Percentiles rank a stretch among this genome's conserved stretches.
These are phyloP conservation scores for Mrakia blollopis DNA, from an alignment of 768 basidiomycete genomes.

Conservation along the genomic window DNA sequence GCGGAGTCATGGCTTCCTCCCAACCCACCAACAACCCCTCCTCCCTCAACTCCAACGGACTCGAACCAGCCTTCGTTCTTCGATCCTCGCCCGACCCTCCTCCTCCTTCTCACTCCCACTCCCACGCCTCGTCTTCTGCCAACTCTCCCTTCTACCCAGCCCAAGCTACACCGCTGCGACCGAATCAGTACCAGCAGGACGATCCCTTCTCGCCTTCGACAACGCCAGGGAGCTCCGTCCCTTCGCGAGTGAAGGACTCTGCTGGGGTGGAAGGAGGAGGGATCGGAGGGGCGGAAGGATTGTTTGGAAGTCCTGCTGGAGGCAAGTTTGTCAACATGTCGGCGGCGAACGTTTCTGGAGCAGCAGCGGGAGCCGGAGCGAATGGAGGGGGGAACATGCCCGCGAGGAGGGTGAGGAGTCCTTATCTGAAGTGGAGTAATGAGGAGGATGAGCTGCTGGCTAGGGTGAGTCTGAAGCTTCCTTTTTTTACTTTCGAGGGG, in stretches of 20 bases:
- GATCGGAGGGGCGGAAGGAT: neutral
- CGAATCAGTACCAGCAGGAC: neutral
- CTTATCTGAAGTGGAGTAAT: slow-evolving; percentile 35
- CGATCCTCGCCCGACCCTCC: neutral
- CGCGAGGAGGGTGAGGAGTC: slow-evolving; percentile 29
- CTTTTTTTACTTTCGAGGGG: too few species aligned
- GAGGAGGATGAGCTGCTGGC: slow-evolving; percentile 39
- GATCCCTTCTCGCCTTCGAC: slow-evolving; percentile 10
- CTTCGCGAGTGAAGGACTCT: neutral
- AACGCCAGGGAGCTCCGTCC: neutral
- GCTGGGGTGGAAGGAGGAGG: neutral
- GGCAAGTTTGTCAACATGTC: neutral
- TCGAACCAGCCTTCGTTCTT: slow-evolving; percentile 25
- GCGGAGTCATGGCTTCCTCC: slow-evolving; percentile 16
- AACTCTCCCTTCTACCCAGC: neutral
- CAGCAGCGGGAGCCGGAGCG: neutral
- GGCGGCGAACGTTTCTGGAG: slow-evolving; percentile 7
- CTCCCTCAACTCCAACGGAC: neutral
- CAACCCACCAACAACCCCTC: neutral
- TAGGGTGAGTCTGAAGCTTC: slow-evolving; percentile 2
- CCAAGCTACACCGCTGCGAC: neutral
- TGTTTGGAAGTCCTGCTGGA: neutral
- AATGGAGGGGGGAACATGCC: neutral
- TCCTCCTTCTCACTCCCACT: neutral
- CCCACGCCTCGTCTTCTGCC: neutral